These are phyloP conservation scores for Claviceps fusiformis DNA, from an alignment of 2,329 filamentous ascomycete species.

Conservation along the genomic window DNA sequence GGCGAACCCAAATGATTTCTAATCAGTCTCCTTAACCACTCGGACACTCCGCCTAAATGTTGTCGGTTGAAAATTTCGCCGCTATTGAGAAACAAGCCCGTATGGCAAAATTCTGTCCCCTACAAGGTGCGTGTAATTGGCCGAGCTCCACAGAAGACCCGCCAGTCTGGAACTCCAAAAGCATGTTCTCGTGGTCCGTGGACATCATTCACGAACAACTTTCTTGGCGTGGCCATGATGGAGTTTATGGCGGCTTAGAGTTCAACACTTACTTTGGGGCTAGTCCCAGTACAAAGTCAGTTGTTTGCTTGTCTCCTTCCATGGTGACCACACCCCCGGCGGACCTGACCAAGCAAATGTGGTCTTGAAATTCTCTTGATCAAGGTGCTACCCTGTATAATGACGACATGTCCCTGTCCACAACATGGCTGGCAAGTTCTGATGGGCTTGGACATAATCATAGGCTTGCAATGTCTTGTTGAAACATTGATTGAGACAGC, in stretches of 20 bases:
- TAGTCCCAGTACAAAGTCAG: not conserved
- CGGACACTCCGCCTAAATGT: slow-evolving; percentile 3
- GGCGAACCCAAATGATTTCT: slow-evolving; percentile 1
- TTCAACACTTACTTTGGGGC: too few species aligned
- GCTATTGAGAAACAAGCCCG: not conserved
- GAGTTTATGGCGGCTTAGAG: not conserved
- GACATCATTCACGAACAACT: not conserved
- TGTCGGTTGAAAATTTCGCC: accelerated
- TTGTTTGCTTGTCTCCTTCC: not conserved
- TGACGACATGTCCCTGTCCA: not conserved
- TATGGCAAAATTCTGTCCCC: not conserved
- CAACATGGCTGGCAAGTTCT: not conserved
- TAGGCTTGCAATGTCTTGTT: not conserved
- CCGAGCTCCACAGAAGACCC: not conserved
- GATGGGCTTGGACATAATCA: not conserved
- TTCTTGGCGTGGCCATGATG: not conserved
- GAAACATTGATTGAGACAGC: not conserved
- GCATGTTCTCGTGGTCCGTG: not conserved
- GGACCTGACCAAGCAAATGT: not conserved
- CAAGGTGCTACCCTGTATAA: not conserved
- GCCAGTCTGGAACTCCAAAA: not conserved
- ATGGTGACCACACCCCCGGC: too few species aligned
- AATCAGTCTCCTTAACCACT: slow-evolving; percentile 1
- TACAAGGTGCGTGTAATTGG: not conserved
- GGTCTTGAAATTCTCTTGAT: not conserved